Evolutionary conservation across 2,329 filamentous ascomycete genomes (phyloP), one percentile per base, ranked within the genome.

Genomic region (Fusarium sp.): DNA sequence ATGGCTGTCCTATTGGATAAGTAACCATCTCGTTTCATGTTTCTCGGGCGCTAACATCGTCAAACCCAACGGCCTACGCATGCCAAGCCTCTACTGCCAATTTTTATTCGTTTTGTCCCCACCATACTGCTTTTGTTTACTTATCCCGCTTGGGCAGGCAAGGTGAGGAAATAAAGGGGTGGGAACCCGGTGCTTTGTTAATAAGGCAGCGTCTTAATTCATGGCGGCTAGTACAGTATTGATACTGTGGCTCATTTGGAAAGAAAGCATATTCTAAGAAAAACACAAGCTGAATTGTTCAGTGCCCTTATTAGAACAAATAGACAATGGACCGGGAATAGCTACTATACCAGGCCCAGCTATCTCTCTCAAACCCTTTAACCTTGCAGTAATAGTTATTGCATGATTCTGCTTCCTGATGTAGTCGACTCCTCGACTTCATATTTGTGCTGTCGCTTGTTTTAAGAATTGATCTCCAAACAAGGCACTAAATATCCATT

Each of bases 21-120:
- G 40, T 67, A 40, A 48, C 61, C 38, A 28, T 50, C 13, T 68
- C 45, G 73, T 75, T 75, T 75, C 73, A 75, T 63, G 71, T 73
- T 75, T 75, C 65, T 69, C 69, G 45, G 62, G 62, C 62, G 54
- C 73, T 75, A 74, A 74, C 63, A 65, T 69, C 57, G 58, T 69
- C 64, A 72, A 60, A 69, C 58, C 57, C 52, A 59, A 71, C 64
- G 69, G 69, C 49, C 55, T 59, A 48, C 69, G 63, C 69, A 68
- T 67, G 44, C 72, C 60, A 69, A 62, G 61, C 52, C 59, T 69
- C 52, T 26, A 52, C 45, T 39, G 36, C 46, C 52, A 44, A 44
- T 26, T 58, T 50, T 52, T 44, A 8, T 42, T 55, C 22, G 50
- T 46, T 53, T 54, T 58, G 31, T 38, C 58, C 60, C 72, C 72